Percentiles rank a stretch among this genome's conserved stretches.
These are phyloP conservation scores for Flaveria floridana DNA, from an alignment of 140 eudicot genomes.

Conservation along the genomic window DNA sequence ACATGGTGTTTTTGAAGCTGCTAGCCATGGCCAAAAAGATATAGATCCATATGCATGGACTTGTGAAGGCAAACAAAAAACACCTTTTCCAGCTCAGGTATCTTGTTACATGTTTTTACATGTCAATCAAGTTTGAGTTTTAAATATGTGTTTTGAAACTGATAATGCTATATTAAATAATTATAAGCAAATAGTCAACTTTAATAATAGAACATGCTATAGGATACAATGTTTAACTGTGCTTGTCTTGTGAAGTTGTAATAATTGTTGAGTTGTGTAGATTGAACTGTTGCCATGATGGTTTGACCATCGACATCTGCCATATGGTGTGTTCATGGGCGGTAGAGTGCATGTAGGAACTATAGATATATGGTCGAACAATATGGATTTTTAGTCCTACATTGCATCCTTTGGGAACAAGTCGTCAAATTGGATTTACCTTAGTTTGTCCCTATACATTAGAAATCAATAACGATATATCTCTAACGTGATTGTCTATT, in stretches of 20 bases:
- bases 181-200: neutral
- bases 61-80: slow-evolving; percentile 54
- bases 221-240: slow-evolving; percentile 11
- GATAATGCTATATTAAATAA: slow-evolving; percentile 12
- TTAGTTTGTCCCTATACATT: neutral
- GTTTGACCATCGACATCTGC: neutral
- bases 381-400: neutral
- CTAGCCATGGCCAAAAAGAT: slow-evolving; percentile 74
- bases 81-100: slow-evolving; percentile 82
- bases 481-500: too few species aligned
- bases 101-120: slow-evolving; percentile 12
- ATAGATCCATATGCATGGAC: slow-evolving; percentile 89
- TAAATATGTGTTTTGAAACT: neutral
- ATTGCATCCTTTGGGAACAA: neutral
- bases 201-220: slow-evolving; percentile 8
- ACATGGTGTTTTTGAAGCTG: slow-evolving; percentile 87
- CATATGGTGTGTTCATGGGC: neutral
- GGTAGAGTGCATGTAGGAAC: neutral
- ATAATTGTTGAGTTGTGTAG: neutral
- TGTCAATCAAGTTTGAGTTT: slow-evolving; percentile 10
- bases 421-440: neutral
- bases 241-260: neutral
- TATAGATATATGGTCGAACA: neutral
- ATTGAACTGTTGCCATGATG: neutral
- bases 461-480: neutral